These are phyloP conservation scores for Coelastrella sp. DNA, from an alignment of 139 green algal genomes.

Conservation along the genomic window DNA sequence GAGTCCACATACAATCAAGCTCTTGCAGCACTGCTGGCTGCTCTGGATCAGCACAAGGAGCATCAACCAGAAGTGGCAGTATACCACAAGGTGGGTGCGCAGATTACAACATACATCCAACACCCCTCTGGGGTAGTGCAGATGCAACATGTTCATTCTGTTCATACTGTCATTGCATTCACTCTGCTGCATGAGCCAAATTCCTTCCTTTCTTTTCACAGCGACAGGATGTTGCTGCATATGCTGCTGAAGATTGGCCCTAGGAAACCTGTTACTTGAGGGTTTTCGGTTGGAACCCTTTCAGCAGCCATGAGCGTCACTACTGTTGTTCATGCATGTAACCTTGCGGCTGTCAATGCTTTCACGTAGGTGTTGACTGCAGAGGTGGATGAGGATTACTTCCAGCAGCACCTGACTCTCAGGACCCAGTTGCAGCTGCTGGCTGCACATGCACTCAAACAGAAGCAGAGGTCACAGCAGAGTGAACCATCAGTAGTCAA, in stretches of 20 bases:
- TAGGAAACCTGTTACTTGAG: too few species aligned
- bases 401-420: not conserved
- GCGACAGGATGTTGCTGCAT: too few species aligned
- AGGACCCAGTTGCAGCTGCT: slow-evolving; percentile 14
- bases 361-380: slow-evolving; percentile 1
- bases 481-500: not conserved
- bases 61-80: slow-evolving; percentile 27
- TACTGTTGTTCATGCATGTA: too few species aligned
- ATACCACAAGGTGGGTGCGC: not conserved
- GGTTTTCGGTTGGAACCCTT: too few species aligned
- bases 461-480: not conserved
- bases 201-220: too few species aligned
- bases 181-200: too few species aligned
- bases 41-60: slow-evolving; percentile 12
- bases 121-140: too few species aligned
- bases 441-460: not conserved
- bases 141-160: not conserved
- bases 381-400: slow-evolving; percentile 33
- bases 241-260: too few species aligned
- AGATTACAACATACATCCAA: too few species aligned
- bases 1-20: not conserved
- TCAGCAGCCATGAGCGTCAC: not conserved
- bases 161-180: too few species aligned
- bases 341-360: too few species aligned
- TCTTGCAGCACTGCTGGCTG: not conserved